Base-by-base conservation (phyloP, 768 basidiomycete genomes). In the Fistulinella prunicolor region DNA sequence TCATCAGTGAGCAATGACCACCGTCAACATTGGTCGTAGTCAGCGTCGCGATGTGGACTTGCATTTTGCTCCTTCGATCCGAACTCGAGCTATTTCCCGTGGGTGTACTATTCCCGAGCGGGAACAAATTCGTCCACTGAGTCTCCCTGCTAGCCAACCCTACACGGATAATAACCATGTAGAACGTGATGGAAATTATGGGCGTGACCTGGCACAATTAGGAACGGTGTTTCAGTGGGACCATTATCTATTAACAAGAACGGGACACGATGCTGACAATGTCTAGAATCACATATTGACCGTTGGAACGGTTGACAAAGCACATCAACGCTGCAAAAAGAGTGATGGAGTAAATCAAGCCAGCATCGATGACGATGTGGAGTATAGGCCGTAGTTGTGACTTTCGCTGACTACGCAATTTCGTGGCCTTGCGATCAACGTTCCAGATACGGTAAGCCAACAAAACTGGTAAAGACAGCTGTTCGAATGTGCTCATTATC, bases 141-240 rank as follows among this genome's bases (percentile, higher is more conserved):
- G 16, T 37, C 2, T 29, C 26, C 42, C 38, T 48, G 29, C 32
- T 42, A 17, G 49, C 38, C 26, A 65, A 14, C 0, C 65, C 70
- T 32, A 72, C 58, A 26, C 71, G 73, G 20, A 74, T 62, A 29
- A 73, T 71, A 38, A 74, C 67, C 70, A 73, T 68, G 54, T 70
- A 71, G 57, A 72, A 74, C 4, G 68, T 66, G 58, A 74, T 73
- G 6, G 66, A 69, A 44, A 73, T 73, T 46, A 72, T 68, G 16
- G 69, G 72, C 8, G 62, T 64, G 38, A 68, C 56, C 71, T 72
- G 22, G 26, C 6, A 17, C n/a, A 38, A n/a, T 30, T 13, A 24
- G n/a, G 3, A 30, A 23, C 21, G 32, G 3, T 32, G 26, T 28
- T 28, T 28, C 26, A 28, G 26, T 10, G 26, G 26, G 6, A 28